A percentile compares a stretch with the other conserved stretches of the same genome.
Evolutionary conservation across 768 basidiomycete species (phyloP).

Genomic region (Psilocybe cyanescens): DNA sequence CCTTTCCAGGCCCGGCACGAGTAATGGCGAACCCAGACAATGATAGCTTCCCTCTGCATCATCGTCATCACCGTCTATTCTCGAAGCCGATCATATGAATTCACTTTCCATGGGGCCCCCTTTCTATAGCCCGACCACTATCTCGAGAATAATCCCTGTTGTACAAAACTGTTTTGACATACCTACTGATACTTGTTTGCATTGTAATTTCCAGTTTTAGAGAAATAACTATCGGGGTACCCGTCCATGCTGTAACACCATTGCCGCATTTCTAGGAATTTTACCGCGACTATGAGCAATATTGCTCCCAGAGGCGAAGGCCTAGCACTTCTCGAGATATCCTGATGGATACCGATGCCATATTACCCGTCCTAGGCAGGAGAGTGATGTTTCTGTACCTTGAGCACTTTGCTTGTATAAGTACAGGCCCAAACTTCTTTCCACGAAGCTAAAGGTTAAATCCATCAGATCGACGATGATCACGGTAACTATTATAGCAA

Average conservation of each 20-base stretch:
- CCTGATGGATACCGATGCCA: background rate
- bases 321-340: background rate
- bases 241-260: background rate
- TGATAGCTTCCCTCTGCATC: background rate
- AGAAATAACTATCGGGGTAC: constrained; percentile 16
- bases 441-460: constrained; percentile 15
- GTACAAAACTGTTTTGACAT: constrained; percentile 12
- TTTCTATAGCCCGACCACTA: background rate
- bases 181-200: constrained; percentile 20
- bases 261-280: background rate
- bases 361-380: background rate
- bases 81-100: background rate
- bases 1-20: constrained; percentile 36
- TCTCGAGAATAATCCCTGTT: constrained; percentile 5
- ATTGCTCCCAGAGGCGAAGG: background rate
- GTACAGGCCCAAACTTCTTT: background rate
- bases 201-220: constrained; percentile 22
- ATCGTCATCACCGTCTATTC: background rate
- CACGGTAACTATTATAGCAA: constrained; percentile 5
- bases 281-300: background rate
- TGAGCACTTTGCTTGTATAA: background rate
- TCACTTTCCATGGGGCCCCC: background rate
- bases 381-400: constrained; percentile 10
- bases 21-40: constrained; percentile 21
- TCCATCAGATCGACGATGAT: constrained; percentile 18